Base-by-base conservation (phyloP, 108 stramenopile genomes). In the Cyclotella cryptica region DNA sequence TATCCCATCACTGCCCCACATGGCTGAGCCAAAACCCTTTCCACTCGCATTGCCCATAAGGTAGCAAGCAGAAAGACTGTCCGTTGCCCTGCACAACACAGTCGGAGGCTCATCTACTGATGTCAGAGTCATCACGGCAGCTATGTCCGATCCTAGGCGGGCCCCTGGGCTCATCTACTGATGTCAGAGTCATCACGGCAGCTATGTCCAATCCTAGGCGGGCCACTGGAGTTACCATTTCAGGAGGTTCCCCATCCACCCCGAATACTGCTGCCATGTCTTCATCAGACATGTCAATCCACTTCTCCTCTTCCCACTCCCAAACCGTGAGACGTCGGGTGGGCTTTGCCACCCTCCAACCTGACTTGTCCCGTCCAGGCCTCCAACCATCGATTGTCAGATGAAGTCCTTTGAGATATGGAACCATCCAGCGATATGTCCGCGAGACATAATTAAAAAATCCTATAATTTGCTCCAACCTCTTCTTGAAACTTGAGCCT, bases 151-250 rank as follows among this genome's bases (percentile, higher is more conserved):
- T 28, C 2, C 62, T 12, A 43, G n/a, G 21, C 60, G 17, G 11
- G 21, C 10, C 60, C 57, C 54, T 41, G 54, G 44, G 44, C 13
- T 45, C 44, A 9, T 9, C 44, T 13, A 13, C 44, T 13, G 11
- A 12, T 12, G 44, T 45, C 11, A 45, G 44, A 12, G 9, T 14
- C 5, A 11, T 3, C 51, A 86, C 46, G 10, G 77, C 80, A 2
- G 21, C 21, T 1, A 78, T 15, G 30, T 86, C 85, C 0, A 61
- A 11, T 19, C 21, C 30, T n/a, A 86, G 53, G 3, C 85, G 21
- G 3, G 71, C 62, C 10, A 79, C 81, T 42, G 54, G 57, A 10
- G 10, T 18, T 14, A 86, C 81, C 17, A 51, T 18, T 10, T 49
- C 24, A 1, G 71, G 71, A 0, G 29, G 11, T 45, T 45, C 44